Evolutionary conservation across 1,284 basidiomycete genomes (phyloP).

Genomic region (Cryptococcus sp.): DNA sequence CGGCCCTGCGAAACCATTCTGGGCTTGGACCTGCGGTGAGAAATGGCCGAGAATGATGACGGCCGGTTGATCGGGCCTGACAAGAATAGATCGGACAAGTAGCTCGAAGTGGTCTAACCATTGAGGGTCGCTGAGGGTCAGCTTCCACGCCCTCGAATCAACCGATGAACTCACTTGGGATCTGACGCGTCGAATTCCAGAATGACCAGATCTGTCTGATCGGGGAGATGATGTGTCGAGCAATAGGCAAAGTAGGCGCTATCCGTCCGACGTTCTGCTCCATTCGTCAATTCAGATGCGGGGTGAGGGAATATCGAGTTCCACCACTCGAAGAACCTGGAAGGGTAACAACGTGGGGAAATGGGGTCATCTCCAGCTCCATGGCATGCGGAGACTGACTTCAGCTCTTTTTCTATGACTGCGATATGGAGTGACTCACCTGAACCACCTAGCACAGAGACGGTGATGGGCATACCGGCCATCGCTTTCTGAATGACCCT

Average conservation of each 20-base stretch:
- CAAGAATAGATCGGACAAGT: slow-evolving; percentile 80
- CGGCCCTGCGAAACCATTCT: slow-evolving; percentile 76
- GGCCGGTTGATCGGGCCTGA: slow-evolving; percentile 81
- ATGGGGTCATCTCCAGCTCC: slow-evolving; percentile 89
- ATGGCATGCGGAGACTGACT: slow-evolving; percentile 78
- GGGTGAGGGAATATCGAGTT: slow-evolving; percentile 90
- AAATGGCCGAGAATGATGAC: slow-evolving; percentile 89
- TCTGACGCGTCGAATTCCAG: slow-evolving; percentile 89
- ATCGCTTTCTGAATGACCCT: slow-evolving; percentile 78
- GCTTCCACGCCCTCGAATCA: not conserved
- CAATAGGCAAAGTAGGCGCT: slow-evolving; percentile 92
- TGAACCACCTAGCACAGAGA: slow-evolving; percentile 84
- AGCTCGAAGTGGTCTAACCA: slow-evolving; percentile 82
- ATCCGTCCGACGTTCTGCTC: slow-evolving; percentile 80
- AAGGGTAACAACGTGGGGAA: slow-evolving; percentile 78
- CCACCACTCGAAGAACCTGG: slow-evolving; percentile 91
- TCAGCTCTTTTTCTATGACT: not conserved
- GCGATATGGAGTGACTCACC: slow-evolving; percentile 54
- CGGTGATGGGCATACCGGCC: slow-evolving; percentile 78
- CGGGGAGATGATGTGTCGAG: slow-evolving; percentile 82
- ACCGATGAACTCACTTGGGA: slow-evolving; percentile 58
- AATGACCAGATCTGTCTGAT: slow-evolving; percentile 85
- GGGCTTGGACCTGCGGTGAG: slow-evolving; percentile 70
- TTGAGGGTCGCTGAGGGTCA: slow-evolving; percentile 57
- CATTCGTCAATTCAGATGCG: slow-evolving; percentile 89